Conservation (phyloP, 805 yeast species). For the Clavispora santaluciae region DNA sequence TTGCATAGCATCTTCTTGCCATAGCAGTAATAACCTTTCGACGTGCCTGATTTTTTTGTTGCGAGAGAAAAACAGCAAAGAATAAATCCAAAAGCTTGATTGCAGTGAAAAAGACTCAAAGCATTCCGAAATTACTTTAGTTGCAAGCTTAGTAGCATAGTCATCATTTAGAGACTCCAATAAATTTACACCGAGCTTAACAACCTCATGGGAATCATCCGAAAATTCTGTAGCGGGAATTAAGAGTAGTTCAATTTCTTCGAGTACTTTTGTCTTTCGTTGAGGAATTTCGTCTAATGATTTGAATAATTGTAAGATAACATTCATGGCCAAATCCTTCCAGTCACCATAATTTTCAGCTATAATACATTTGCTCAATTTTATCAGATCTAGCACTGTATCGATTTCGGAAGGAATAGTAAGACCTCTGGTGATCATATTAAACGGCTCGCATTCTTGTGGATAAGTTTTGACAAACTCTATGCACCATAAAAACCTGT, state of each 20-base stretch:
- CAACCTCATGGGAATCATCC: constrained; percentile 41
- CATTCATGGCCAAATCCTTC: background rate
- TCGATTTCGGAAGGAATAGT: background rate
- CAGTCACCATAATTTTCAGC: background rate
- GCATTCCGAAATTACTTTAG: constrained; percentile 18
- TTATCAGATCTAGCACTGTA: background rate
- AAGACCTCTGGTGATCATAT: background rate
- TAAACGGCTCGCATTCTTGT: background rate
- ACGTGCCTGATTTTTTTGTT: background rate
- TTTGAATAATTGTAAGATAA: background rate
- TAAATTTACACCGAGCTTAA: constrained; percentile 34
- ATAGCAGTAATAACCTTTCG: background rate
- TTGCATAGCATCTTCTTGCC: background rate
- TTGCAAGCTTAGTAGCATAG: constrained; percentile 25
- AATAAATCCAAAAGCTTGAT: constrained; percentile 45
- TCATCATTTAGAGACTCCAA: constrained; percentile 18
- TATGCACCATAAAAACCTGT: background rate
- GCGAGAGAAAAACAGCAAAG: constrained; percentile 27
- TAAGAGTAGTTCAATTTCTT: background rate
- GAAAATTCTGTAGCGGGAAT: background rate
- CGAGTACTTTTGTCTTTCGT: background rate
- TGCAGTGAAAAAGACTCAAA: constrained; percentile 26
- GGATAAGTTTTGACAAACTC: background rate
- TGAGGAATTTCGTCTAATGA: background rate
- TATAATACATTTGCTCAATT: background rate